phyloP scores from a whole-genome alignment of 139 green algal species.

The Chlorokybus atmophyticus region DNA sequence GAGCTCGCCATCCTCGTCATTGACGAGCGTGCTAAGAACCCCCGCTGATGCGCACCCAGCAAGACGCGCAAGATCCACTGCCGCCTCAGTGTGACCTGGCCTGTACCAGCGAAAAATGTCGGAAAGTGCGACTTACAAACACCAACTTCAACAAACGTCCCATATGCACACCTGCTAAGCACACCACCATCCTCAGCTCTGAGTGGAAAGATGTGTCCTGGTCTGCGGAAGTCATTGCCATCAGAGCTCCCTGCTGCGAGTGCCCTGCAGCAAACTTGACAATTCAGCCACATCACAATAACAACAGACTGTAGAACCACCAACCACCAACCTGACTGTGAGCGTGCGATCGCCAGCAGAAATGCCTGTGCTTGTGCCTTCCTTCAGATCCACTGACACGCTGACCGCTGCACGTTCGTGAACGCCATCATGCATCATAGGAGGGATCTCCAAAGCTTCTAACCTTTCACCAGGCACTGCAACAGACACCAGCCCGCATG shows the following conservation, averaged over 20 bases:
- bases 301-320: background rate
- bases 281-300: background rate
- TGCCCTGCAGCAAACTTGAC: no score
- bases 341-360: constrained; percentile 69
- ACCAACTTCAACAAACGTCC: constrained; percentile 32
- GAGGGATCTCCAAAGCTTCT: no score
- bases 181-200: constrained; percentile 32
- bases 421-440: no score
- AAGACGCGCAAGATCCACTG: constrained; percentile 76
- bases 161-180: background rate
- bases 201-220: constrained; percentile 94
- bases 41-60: constrained; percentile 73
- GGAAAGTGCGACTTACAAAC: background rate
- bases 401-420: no score
- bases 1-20: constrained; percentile 70
- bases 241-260: constrained; percentile 47
- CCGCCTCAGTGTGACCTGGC: constrained; percentile 85
- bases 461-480: no score
- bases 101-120: constrained; percentile 20
- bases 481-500: no score
- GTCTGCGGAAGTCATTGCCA: constrained; percentile 59
- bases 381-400: constrained; percentile 60
- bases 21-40: constrained; percentile 90
- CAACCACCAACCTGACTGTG: no score
- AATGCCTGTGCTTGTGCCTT: constrained; percentile 85